Percentiles rank a stretch among this genome's conserved stretches.
phyloP scores from a whole-genome alignment of 345 rosid genomes.

The Eucalyptus pauciflora region DNA sequence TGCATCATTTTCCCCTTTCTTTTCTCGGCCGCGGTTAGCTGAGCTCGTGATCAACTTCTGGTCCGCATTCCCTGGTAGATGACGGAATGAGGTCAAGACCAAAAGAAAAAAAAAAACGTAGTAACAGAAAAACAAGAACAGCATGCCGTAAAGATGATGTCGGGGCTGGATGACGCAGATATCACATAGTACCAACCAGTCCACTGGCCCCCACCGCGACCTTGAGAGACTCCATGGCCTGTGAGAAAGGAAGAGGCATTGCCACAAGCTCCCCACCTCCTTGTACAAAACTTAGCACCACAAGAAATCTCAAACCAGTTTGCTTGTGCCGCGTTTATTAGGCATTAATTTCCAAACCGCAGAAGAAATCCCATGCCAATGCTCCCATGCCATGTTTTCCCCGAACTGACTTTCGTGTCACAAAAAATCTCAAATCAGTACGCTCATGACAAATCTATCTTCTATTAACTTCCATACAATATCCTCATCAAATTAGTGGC shows the following conservation, averaged over 20 bases:
- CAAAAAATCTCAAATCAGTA: background rate
- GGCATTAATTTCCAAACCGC: background rate
- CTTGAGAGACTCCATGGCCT: background rate
- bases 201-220: background rate
- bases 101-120: too few relatives aligned
- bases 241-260: background rate
- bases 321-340: background rate
- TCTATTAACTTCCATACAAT: background rate
- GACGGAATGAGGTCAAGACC: background rate
- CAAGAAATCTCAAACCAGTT: background rate
- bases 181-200: background rate
- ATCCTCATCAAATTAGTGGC: background rate
- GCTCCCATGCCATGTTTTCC: background rate
- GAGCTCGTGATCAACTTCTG: slow-evolving; percentile 26
- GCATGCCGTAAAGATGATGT: background rate
- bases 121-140: background rate
- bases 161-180: background rate
- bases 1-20: background rate
- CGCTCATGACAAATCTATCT: background rate
- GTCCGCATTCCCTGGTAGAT: background rate
- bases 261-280: background rate
- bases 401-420: rapidly evolving
- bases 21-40: slow-evolving; percentile 6
- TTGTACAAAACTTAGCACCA: background rate
- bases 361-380: background rate